Evolutionary conservation across 179 eudicot species (phyloP), one percentile per base, ranked within the genome.

Genomic region (Actinidia arguta): DNA sequence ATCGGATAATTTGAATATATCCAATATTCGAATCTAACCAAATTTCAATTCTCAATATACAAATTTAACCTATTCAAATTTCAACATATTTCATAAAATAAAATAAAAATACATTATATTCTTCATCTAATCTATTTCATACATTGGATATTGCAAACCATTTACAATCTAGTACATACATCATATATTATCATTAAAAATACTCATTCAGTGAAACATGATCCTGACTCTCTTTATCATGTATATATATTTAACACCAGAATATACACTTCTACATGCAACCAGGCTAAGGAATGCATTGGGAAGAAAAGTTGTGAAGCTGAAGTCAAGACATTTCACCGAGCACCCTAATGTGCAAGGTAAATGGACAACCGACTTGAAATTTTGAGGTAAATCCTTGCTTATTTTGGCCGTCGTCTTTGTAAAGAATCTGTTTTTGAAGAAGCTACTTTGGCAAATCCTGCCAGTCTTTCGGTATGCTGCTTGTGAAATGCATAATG

Each of bases 271-370:
- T 39, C 72, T 66, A 8, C 83, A 86, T 62, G 90, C 93, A 44
- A 87, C 90, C 39, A 87, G 88, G 77, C 85, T 90, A 46, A 85
- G 93, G 76, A 90, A 88, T 58, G 81, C 90, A 25, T 81, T 88
- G 77, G 93, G 93, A 76, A 87, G 91, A 68, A 90, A 90, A 80
- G 93, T 88, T 80, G 82, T 87, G 86, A 88, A 90, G 89, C 84
- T 90, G 84, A 88, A 84, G 86, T 87, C 91, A 0, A 85, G 93
- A 77, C 91, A 88, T 81, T 88, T 87, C 25, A 90, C 93, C 1
- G 84, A 87, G 66, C 85, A 88, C 75, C 91, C 90, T 24, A 90
- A 91, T 20, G 93, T 90, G 69, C 93, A 90, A 87, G 93, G 93
- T 36, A 90, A 90, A 42, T 90, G 93, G 93, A 82, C 91, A 7